phyloP scores from a whole-genome alignment of 192 early-diverging fungal genomes.

The Spizellomyces sp. region DNA sequence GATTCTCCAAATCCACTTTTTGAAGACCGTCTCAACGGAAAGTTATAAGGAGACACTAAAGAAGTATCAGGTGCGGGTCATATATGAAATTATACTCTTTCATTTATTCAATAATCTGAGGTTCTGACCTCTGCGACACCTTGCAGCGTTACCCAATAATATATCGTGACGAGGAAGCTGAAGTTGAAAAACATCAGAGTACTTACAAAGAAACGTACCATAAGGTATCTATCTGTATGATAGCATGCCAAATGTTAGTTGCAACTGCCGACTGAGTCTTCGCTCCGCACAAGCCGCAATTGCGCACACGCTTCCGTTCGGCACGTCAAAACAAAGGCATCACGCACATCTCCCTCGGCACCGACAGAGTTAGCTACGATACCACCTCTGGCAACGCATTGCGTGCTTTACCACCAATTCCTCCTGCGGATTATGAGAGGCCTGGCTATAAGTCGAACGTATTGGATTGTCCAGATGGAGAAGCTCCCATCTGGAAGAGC shows the following conservation, averaged over 20 bases:
- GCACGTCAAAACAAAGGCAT: slow-evolving; percentile 1
- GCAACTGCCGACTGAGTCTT: too few relatives aligned
- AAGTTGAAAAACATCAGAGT: neutral
- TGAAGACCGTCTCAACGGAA: neutral
- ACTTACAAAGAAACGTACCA: too few relatives aligned
- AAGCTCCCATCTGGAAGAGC: neutral
- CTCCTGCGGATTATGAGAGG: neutral
- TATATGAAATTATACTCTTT: too few relatives aligned
- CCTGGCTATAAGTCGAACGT: neutral
- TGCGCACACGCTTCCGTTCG: neutral
- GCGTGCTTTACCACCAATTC: neutral
- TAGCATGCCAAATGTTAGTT: too few relatives aligned
- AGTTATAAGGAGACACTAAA: neutral
- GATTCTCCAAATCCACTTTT: neutral
- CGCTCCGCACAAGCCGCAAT: too few relatives aligned
- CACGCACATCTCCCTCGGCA: neutral
- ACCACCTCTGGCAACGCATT: neutral
- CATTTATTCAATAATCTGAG: neutral
- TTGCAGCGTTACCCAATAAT: slow-evolving; percentile 6
- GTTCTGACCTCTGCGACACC: neutral
- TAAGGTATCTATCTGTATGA: too few relatives aligned
- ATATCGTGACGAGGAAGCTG: slow-evolving; percentile 1
- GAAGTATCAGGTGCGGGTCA: neutral
- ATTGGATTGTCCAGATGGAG: neutral
- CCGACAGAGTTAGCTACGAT: neutral